phyloP scores from a whole-genome alignment of 345 rosid genomes.

The Microthlaspi erraticum region DNA sequence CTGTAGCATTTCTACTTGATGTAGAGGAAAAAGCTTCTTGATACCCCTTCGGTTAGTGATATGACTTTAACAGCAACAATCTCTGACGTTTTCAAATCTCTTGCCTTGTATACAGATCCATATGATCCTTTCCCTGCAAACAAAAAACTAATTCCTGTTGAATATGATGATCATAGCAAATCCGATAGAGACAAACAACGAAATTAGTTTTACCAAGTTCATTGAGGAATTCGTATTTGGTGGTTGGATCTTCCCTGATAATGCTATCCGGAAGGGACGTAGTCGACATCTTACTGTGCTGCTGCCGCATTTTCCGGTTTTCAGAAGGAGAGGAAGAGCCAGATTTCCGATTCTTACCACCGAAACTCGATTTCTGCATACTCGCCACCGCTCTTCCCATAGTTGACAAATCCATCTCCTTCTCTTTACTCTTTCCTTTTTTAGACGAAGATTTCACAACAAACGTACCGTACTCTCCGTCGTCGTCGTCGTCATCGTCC shows the following conservation, averaged over 20 bases:
- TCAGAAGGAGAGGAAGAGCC: constrained; percentile 55
- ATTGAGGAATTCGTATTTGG: constrained; percentile 90
- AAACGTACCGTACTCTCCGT: constrained; percentile 75
- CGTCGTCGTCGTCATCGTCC: constrained; percentile 49
- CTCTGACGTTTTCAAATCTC: constrained; percentile 91
- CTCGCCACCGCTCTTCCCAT: constrained; percentile 65
- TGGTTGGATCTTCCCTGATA: constrained; percentile 87
- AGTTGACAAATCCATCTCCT: constrained; percentile 53
- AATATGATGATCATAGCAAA: neutral
- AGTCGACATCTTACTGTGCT: constrained; percentile 65
- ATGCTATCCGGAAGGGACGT: constrained; percentile 91
- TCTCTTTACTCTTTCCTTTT: constrained; percentile 34
- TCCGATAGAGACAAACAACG: neutral
- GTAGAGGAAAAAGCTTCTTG: constrained; percentile 29
- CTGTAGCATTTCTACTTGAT: constrained; percentile 10
- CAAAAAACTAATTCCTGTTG: constrained; percentile 1
- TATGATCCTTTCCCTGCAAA: constrained; percentile 94
- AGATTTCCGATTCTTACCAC: constrained; percentile 59
- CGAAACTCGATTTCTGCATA: constrained; percentile 77
- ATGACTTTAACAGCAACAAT: constrained; percentile 97
- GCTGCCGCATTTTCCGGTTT: constrained; percentile 47
- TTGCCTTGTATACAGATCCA: constrained; percentile 98
- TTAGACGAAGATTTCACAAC: constrained; percentile 64
- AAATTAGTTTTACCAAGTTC: constrained; percentile 71
- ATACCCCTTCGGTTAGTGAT: constrained; percentile 91